Evolutionary conservation across 2,329 filamentous ascomycete genomes (phyloP), one percentile per base, ranked within the genome.

Genomic region (Diaporthe batatas): DNA sequence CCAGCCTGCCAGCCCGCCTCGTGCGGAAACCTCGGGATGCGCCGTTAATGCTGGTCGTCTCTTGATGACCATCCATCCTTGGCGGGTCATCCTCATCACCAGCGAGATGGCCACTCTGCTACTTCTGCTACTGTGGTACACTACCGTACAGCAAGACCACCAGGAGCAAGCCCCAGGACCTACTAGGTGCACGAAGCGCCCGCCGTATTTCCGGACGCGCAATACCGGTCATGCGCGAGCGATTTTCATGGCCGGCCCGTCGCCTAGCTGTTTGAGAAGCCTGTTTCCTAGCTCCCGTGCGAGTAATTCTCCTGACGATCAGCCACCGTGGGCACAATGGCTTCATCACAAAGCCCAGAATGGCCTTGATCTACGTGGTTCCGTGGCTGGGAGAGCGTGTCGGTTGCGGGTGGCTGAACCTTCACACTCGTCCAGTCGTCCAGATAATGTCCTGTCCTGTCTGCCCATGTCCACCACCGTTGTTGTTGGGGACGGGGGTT

Each of bases 1-100:
- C 57, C 21, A 14, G 36, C 54, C 34, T 59, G 39, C 58, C n/a
- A 10, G 23, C 39, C 23, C 36, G 32, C 47, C 67, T 70, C 51
- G 68, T 62, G 42, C 68, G 68, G 72, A 51, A 71, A 54, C 36
- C 71, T 73, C 71, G 71, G 71, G 29, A 59, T 58, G 57, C 55
- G 7, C 57, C 32, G 34, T 68, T 62, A 39, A 59, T 70, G 55
- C 68, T 67, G 21, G 32, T 53, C 32, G n/a, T 51, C 32, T 67
- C 4, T 47, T 32, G 36, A 44, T 53, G 32, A 29, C 44, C 44
- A 29, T 23, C 25, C 21, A 23, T n/a, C n/a, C 54, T 39, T 54
- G 62, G 64, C 64, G 32, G n/a, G 14, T 21, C 16, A 34, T 54
- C 47, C n/a, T 54, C 68, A 44, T 49, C 54, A n/a, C 11, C 25